A percentile compares a stretch with the other conserved stretches of the same genome.
Conservation (phyloP, 768 basidiomycete genomes). For the Mycena venus region DNA sequence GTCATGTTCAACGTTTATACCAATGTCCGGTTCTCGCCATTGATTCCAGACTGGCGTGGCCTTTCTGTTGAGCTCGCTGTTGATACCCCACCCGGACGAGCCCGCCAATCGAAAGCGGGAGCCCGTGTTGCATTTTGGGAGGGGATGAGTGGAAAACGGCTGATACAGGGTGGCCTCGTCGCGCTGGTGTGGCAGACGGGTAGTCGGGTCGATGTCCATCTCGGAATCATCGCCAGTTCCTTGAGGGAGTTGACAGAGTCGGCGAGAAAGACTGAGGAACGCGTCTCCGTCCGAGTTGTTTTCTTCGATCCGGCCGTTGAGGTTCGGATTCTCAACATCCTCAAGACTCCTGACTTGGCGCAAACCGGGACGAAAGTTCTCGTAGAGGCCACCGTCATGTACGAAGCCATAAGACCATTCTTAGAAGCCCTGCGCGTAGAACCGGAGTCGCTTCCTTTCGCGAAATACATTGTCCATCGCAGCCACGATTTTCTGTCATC, state of each 20-base stretch:
- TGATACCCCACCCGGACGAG: constrained; percentile 69
- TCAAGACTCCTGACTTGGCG: constrained; percentile 35
- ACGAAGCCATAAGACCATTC: constrained; percentile 77
- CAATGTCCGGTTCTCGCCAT: constrained; percentile 59
- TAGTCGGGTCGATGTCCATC: constrained; percentile 55
- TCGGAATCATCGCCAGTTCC: constrained; percentile 65
- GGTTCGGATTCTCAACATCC: constrained; percentile 54
- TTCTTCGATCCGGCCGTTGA: constrained; percentile 77
- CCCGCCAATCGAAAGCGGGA: constrained; percentile 54
- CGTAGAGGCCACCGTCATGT: constrained; percentile 76
- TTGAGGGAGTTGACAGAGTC: constrained; percentile 60
- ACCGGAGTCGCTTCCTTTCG: constrained; percentile 70
- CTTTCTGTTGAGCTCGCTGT: constrained; percentile 61
- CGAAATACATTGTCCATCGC: constrained; percentile 64
- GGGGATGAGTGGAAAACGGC: constrained; percentile 66
- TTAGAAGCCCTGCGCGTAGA: constrained; percentile 70
- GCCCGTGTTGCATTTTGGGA: constrained; percentile 73
- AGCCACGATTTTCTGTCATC: constrained; percentile 49
- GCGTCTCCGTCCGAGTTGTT: constrained; percentile 61
- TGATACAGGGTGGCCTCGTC: constrained; percentile 74
- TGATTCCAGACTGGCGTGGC: constrained; percentile 65
- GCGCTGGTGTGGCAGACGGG: constrained; percentile 65
- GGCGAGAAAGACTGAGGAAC: constrained; percentile 44
- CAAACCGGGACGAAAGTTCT: constrained; percentile 52
- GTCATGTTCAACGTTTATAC: constrained; percentile 77